Conservation (phyloP, 768 basidiomycete genomes). For the Paxillus ammoniavirescens region DNA sequence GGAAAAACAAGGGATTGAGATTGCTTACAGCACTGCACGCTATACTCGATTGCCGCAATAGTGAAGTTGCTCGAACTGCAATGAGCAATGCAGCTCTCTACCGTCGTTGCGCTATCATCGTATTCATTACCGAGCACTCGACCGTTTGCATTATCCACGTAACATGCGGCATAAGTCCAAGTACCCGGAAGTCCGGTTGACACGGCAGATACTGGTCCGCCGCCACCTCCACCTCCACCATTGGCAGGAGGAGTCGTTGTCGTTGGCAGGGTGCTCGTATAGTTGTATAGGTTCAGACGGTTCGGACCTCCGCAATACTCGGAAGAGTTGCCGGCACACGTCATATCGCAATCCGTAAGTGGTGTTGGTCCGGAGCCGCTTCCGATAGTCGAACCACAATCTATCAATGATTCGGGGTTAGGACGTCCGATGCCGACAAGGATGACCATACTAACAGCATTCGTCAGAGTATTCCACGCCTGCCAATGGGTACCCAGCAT, state of each 20-base stretch:
- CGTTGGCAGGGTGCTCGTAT: constrained; percentile 56
- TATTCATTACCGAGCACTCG: constrained; percentile 52
- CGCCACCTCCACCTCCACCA: constrained; percentile 26
- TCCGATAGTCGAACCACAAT: constrained; percentile 16
- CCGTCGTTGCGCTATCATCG: constrained; percentile 45
- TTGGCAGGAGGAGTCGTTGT: constrained; percentile 31
- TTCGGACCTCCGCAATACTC: constrained; percentile 77
- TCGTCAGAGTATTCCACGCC: constrained; percentile 48
- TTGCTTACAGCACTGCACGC: constrained; percentile 47
- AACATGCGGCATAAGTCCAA: constrained; percentile 67
- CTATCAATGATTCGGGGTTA: constrained; percentile 39
- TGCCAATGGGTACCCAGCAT: constrained; percentile 38
- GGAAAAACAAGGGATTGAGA: not conserved
- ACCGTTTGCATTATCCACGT: constrained; percentile 69
- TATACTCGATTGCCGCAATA: constrained; percentile 69
- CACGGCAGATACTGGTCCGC: constrained; percentile 41
- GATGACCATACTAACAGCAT: constrained; percentile 40
- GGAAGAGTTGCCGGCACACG: constrained; percentile 26
- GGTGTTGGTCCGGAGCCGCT: constrained; percentile 35
- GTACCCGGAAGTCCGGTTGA: constrained; percentile 48
- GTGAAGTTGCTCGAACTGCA: constrained; percentile 60
- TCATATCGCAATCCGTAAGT: constrained; percentile 50
- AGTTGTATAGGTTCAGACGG: constrained; percentile 66
- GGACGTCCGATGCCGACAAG: constrained; percentile 22
- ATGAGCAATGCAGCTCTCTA: constrained; percentile 58